Evolutionary conservation across 768 basidiomycete species (phyloP).

Genomic region (Suillus subalutaceus): DNA sequence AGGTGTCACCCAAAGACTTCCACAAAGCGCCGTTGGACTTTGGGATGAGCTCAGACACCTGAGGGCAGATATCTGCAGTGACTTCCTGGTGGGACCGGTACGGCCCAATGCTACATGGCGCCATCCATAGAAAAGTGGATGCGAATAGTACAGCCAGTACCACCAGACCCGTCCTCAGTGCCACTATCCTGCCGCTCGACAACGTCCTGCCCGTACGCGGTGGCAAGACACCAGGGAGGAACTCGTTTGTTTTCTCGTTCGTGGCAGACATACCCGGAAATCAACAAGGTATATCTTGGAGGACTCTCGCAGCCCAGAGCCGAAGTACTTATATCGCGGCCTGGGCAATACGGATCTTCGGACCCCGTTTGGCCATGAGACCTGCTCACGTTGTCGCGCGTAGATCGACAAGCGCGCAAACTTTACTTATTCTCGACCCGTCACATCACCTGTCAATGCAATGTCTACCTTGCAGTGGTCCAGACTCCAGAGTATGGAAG

Average conservation of each 20-base stretch:
- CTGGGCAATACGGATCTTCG: not conserved
- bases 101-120: not conserved
- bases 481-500: not conserved
- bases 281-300: not conserved
- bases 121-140: slow-evolving; percentile 18
- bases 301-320: not conserved
- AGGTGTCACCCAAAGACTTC: slow-evolving; percentile 31
- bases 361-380: not conserved
- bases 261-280: slow-evolving; percentile 18
- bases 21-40: slow-evolving; percentile 37
- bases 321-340: not conserved
- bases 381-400: not conserved
- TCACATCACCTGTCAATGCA: not conserved
- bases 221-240: slow-evolving; percentile 19
- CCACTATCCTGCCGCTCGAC: slow-evolving; percentile 15
- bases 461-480: not conserved
- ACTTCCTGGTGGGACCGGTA: not conserved
- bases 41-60: slow-evolving; percentile 36
- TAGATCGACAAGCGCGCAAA: not conserved
- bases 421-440: not conserved
- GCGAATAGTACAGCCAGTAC: slow-evolving; percentile 20
- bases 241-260: slow-evolving; percentile 13
- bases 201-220: slow-evolving; percentile 5
- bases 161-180: slow-evolving; percentile 15
- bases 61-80: slow-evolving; percentile 35